Evolutionary conservation across 1,284 basidiomycete genomes (phyloP).

Genomic region (Cryptococcus floricola): DNA sequence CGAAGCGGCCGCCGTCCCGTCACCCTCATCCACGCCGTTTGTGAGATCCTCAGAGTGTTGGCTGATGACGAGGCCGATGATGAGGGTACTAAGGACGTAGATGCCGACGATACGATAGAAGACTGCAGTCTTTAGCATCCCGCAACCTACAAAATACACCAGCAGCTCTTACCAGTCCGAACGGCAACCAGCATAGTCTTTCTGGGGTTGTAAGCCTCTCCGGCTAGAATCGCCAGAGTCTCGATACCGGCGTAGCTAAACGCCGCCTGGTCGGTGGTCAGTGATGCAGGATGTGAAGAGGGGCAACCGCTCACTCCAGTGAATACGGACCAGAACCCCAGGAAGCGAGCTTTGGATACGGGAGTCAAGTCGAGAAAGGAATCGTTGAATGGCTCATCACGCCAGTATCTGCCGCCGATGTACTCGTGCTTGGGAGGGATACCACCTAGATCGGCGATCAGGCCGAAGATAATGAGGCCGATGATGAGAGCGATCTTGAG

Average conservation of each 20-base stretch:
- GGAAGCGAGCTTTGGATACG: neutral
- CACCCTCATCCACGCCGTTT: slow-evolving; percentile 20
- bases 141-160: neutral
- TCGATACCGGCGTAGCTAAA: too few species aligned
- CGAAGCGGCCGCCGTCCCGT: slow-evolving; percentile 58
- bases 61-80: slow-evolving; percentile 70
- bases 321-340: too few species aligned
- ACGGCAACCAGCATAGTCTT: slow-evolving; percentile 1
- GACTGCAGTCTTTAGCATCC: slow-evolving; percentile 38
- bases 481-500: slow-evolving; percentile 71
- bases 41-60: slow-evolving; percentile 52
- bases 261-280: too few species aligned
- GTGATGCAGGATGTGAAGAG: too few species aligned
- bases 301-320: too few species aligned
- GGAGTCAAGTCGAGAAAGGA: slow-evolving; percentile 25
- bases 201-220: neutral
- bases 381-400: slow-evolving; percentile 52
- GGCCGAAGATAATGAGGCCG: slow-evolving; percentile 61
- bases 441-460: slow-evolving; percentile 67
- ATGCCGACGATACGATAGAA: slow-evolving; percentile 64
- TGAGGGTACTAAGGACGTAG: slow-evolving; percentile 55
- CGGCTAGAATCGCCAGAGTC: too few species aligned
- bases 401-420: slow-evolving; percentile 57
- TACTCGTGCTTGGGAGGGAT: slow-evolving; percentile 55
- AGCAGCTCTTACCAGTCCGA: neutral